These are phyloP conservation scores for Sesbania bispinosa DNA, from an alignment of 306 rosid genomes.

Conservation along the genomic window DNA sequence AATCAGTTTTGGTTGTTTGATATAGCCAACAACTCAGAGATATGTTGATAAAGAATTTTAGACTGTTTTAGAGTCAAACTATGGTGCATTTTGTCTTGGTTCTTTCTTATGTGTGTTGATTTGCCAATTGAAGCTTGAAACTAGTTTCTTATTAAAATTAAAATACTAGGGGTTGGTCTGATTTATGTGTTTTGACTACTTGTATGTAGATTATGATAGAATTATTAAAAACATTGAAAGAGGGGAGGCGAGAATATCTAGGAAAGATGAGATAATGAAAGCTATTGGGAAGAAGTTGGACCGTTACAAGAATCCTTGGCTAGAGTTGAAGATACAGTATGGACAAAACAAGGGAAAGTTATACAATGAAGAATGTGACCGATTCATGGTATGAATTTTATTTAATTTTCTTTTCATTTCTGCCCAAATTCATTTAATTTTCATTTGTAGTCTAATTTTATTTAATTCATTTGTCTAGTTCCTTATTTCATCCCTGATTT, in stretches of 20 bases:
- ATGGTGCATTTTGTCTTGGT: no score
- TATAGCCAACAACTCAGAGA: no score
- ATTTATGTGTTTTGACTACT: neutral
- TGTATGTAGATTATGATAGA: constrained; percentile 80
- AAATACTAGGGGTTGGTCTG: neutral
- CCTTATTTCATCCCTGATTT: neutral
- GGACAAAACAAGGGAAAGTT: constrained; percentile 98
- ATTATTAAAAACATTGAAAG: constrained; percentile 96
- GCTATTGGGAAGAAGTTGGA: constrained; percentile 98
- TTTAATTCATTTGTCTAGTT: neutral
- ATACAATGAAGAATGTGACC: constrained; percentile 98
- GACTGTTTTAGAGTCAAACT: no score
- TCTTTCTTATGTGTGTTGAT: no score
- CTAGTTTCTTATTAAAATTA: no score
- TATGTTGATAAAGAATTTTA: no score
- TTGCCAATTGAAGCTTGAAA: no score
- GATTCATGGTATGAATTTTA: constrained; percentile 72
- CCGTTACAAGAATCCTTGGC: constrained; percentile 99
- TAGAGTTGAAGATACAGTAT: constrained; percentile 90
- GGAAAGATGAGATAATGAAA: constrained; percentile 98
- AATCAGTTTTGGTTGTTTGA: constrained; percentile 6
- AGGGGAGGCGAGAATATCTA: constrained; percentile 96
- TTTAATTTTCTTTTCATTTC: neutral
- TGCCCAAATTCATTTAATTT: neutral
- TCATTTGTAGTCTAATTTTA: neutral